Conservation (phyloP, 306 rosid genomes). For the Malus domestica region ASM211411v1 NC_041793.1:24500501-24501000, state of each 20-base stretch:
- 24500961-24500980: neutral
- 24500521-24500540: slow-evolving; percentile 16
- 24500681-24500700: slow-evolving; percentile 27
- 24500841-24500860: slow-evolving; percentile 20
- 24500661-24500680: slow-evolving; percentile 30
- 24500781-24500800: slow-evolving; percentile 6
- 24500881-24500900: slow-evolving; percentile 52
- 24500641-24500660: slow-evolving; percentile 19
- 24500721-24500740: slow-evolving; percentile 8
- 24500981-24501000: slow-evolving; percentile 14
- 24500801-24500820: slow-evolving; percentile 3
- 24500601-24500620: slow-evolving; percentile 4
- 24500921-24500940: slow-evolving; percentile 38
- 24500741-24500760: neutral
- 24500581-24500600: slow-evolving; percentile 12
- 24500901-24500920: slow-evolving; percentile 38
- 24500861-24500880: slow-evolving; percentile 26
- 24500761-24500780: neutral
- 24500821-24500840: slow-evolving; percentile 13
- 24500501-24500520: neutral
- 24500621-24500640: slow-evolving; percentile 11
- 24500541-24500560: slow-evolving; percentile 28
- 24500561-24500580: slow-evolving; percentile 29
- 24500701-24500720: slow-evolving; percentile 19
- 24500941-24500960: slow-evolving; percentile 54